phyloP scores from a whole-genome alignment of 768 basidiomycete genomes.

The Astraeus odoratus region DNA sequence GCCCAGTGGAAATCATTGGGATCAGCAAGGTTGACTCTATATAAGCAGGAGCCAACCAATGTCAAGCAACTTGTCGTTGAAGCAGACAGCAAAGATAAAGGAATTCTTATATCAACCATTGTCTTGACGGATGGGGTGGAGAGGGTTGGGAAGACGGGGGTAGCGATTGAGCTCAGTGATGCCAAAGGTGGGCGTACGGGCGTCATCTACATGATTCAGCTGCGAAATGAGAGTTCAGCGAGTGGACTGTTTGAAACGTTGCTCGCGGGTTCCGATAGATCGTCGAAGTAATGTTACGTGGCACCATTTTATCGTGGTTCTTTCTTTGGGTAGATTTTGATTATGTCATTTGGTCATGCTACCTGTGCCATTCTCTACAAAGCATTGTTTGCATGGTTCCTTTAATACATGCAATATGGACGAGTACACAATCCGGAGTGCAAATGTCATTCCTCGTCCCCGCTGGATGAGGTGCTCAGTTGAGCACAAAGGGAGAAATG shows the following conservation, averaged over 20 bases:
- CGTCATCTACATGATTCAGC: constrained; percentile 94
- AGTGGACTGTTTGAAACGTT: constrained; percentile 80
- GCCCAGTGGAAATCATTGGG: constrained; percentile 98
- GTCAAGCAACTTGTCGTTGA: constrained; percentile 96
- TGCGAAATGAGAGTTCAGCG: constrained; percentile 84
- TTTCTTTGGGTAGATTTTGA: neutral
- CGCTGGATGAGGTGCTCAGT: constrained; percentile 27
- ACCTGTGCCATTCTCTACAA: neutral
- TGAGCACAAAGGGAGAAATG: constrained; percentile 77
- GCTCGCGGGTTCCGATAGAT: constrained; percentile 79
- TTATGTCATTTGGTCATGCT: neutral
- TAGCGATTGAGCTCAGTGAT: constrained; percentile 93
- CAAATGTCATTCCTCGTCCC: constrained; percentile 1
- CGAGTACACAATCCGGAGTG: too few species aligned
- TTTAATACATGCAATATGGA: too few species aligned
- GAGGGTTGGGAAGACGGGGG: constrained; percentile 96
- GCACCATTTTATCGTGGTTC: neutral
- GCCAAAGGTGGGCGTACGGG: constrained; percentile 80
- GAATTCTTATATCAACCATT: constrained; percentile 88
- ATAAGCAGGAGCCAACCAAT: constrained; percentile 77
- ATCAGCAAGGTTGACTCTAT: constrained; percentile 79
- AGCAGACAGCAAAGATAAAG: constrained; percentile 67
- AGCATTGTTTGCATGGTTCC: neutral
- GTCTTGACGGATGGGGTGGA: constrained; percentile 95
- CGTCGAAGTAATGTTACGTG: constrained; percentile 23